Evolutionary conservation across 1,284 basidiomycete species (phyloP).

Genomic region (Naganishia albida): DNA sequence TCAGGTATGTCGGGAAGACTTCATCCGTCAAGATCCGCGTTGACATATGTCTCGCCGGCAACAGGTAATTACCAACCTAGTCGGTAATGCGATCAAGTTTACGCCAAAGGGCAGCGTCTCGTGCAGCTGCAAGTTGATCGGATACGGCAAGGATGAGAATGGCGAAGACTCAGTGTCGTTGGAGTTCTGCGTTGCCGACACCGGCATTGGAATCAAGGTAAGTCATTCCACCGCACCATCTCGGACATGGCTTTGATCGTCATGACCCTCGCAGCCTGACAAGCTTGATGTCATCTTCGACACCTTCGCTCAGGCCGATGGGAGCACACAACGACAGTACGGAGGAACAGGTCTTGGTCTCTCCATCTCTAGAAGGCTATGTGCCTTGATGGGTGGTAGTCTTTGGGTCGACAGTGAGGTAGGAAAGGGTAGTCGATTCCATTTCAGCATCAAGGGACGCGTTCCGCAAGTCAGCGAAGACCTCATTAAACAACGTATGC

Average conservation of each 20-base stretch:
- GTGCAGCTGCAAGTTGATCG: slow-evolving; percentile 75
- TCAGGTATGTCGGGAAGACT: slow-evolving; percentile 60
- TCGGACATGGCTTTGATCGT: neutral
- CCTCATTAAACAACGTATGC: slow-evolving; percentile 70
- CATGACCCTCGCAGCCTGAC: slow-evolving; percentile 63
- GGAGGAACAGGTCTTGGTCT: slow-evolving; percentile 44
- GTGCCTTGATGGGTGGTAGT: slow-evolving; percentile 96
- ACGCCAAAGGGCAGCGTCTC: slow-evolving; percentile 87
- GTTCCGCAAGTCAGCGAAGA: slow-evolving; percentile 59
- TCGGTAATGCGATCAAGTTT: slow-evolving; percentile 83
- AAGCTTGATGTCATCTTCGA: slow-evolving; percentile 99
- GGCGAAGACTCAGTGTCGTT: slow-evolving; percentile 74
- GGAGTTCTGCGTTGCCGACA: slow-evolving; percentile 97
- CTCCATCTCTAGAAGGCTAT: slow-evolving; percentile 87
- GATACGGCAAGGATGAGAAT: slow-evolving; percentile 61
- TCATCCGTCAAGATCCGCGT: neutral
- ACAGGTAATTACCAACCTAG: slow-evolving; percentile 87
- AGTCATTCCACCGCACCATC: neutral
- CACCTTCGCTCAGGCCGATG: slow-evolving; percentile 98
- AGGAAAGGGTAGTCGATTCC: slow-evolving; percentile 91
- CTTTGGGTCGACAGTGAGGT: slow-evolving; percentile 84
- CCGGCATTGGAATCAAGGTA: slow-evolving; percentile 92
- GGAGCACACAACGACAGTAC: slow-evolving; percentile 76
- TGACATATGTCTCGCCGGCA: slow-evolving; percentile 17
- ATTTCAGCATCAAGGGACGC: slow-evolving; percentile 81